These are phyloP conservation scores for Chlorella variabilis DNA, from an alignment of 163 green algal species.

Conservation along the genomic window DNA sequence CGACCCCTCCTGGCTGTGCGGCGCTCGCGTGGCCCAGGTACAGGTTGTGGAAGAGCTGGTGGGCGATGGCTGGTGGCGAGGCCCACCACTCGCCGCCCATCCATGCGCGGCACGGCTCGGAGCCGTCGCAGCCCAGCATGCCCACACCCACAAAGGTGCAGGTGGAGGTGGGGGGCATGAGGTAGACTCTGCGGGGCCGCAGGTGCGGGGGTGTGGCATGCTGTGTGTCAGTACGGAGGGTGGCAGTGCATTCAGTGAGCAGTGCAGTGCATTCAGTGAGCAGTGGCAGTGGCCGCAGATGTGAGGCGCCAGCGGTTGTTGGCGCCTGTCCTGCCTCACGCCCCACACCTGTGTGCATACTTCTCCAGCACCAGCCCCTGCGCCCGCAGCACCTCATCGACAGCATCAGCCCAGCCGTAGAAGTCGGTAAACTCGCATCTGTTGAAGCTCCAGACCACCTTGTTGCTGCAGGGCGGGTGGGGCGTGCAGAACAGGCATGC, in stretches of 20 bases:
- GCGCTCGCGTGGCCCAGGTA: background rate
- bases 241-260: no score
- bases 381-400: background rate
- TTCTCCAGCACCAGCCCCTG: background rate
- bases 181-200: background rate
- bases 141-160: slow-evolving; percentile 7
- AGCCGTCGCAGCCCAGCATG: background rate
- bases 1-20: background rate
- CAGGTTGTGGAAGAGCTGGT: slow-evolving; percentile 27
- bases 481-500: no score
- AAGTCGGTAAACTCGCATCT: background rate
- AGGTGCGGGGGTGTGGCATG: no score
- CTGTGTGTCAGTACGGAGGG: no score
- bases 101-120: background rate
- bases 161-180: background rate
- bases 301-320: no score
- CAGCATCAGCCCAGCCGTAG: slow-evolving; percentile 8
- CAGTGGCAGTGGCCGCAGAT: no score
- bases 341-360: background rate
- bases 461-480: no score
- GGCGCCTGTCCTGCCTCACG: no score
- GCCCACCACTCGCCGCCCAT: background rate
- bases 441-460: background rate
- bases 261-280: no score
- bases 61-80: background rate